phyloP scores from a whole-genome alignment of 768 basidiomycete species.

The Rhodotorula paludigena region DNA sequence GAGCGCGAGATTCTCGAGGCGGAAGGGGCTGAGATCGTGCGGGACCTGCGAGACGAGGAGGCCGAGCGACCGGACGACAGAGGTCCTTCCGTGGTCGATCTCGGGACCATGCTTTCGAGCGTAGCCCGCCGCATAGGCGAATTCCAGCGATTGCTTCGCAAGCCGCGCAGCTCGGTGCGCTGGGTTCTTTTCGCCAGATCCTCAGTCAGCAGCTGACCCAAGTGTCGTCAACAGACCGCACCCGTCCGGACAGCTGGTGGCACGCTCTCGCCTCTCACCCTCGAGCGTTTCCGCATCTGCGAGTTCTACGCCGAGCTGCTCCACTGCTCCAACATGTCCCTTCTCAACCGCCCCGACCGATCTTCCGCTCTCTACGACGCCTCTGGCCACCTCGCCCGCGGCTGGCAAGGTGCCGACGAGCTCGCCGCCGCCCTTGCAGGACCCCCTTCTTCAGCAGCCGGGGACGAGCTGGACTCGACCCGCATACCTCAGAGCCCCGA shows the following conservation, averaged over 20 bases:
- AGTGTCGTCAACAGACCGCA: slow-evolving; percentile 44
- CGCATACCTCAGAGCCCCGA: slow-evolving; percentile 9
- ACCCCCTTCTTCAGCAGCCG: not conserved
- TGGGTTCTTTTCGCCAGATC: not conserved
- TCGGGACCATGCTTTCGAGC: slow-evolving; percentile 71
- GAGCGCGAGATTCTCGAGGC: slow-evolving; percentile 66
- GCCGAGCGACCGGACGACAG: slow-evolving; percentile 32
- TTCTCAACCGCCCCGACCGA: slow-evolving; percentile 76
- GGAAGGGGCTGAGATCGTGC: slow-evolving; percentile 73
- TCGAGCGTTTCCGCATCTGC: slow-evolving; percentile 91
- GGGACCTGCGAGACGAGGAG: slow-evolving; percentile 41
- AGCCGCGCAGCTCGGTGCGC: slow-evolving; percentile 73
- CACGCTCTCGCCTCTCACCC: slow-evolving; percentile 70
- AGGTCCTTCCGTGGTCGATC: slow-evolving; percentile 62
- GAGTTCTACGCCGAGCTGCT: slow-evolving; percentile 94
- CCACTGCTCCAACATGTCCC: slow-evolving; percentile 96
- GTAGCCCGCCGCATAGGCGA: slow-evolving; percentile 64
- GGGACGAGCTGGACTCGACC: not conserved
- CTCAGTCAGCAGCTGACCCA: slow-evolving; percentile 14
- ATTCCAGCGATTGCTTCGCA: slow-evolving; percentile 64
- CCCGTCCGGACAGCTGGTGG: slow-evolving; percentile 71
- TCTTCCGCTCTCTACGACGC: slow-evolving; percentile 63
- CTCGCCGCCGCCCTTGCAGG: slow-evolving; percentile 72
- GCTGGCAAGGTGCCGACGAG: slow-evolving; percentile 70
- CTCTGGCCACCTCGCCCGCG: slow-evolving; percentile 78